Evolutionary conservation across 2,329 filamentous ascomycete genomes (phyloP).

Genomic region (Hysterium pulicare): DNA sequence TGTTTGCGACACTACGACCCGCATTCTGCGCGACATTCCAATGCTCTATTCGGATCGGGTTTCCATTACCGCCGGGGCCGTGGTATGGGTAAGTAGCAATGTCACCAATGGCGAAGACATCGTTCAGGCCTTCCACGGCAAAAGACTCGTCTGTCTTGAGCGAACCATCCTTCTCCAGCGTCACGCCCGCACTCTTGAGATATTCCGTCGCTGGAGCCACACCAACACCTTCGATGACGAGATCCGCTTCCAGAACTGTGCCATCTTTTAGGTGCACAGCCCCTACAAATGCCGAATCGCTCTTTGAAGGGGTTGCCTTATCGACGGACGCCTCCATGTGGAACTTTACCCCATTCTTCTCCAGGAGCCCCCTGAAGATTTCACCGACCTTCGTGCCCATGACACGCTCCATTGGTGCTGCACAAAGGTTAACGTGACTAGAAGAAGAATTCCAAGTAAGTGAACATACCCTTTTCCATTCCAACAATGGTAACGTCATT

Average conservation of each 20-base stretch:
- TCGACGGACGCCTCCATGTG: constrained; percentile 77
- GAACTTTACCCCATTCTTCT: constrained; percentile 88
- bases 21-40: constrained; percentile 98
- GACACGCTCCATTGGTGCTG: constrained; percentile 75
- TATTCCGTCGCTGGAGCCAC: constrained; percentile 83
- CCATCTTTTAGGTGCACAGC: constrained; percentile 82
- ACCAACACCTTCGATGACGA: constrained; percentile 89
- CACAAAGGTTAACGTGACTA: constrained; percentile 10
- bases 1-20: constrained; percentile 72
- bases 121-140: constrained; percentile 68
- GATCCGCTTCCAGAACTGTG: constrained; percentile 76
- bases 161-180: constrained; percentile 80
- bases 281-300: constrained; percentile 70
- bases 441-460: neutral
- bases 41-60: constrained; percentile 82
- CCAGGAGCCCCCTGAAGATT: constrained; percentile 73
- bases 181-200: constrained; percentile 63
- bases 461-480: constrained; percentile 63
- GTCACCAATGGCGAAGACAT: constrained; percentile 91
- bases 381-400: constrained; percentile 78
- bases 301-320: constrained; percentile 69
- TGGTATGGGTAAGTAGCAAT: constrained; percentile 94
- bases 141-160: constrained; percentile 78
- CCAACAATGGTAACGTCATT: constrained; percentile 86
- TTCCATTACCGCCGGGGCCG: constrained; percentile 77